Base-by-base conservation (phyloP, 2,329 filamentous ascomycete genomes). In the Bipolaris sorokiniana region DNA sequence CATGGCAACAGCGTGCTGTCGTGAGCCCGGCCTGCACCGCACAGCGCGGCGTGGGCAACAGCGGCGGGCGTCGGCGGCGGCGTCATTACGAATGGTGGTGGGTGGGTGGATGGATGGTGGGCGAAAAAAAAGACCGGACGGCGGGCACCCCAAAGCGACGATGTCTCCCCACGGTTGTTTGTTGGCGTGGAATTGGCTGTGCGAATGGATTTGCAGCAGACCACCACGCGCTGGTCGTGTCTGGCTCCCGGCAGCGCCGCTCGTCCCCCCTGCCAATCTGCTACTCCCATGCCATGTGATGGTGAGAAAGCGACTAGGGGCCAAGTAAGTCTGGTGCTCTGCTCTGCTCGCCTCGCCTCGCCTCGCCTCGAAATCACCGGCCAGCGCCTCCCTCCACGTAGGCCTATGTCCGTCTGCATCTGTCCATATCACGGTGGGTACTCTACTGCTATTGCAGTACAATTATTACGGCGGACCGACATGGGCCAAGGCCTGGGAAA, bases 131-230 rank as follows among this genome's bases (percentile, higher is more conserved):
- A 31, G n/a, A 28, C 26, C 26, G 9, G 26, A 28, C 3, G 26
- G 9, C 7, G 26, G 26, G 26, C 26, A 28, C 2, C 5, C 9
- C n/a, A 52, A 61, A 51, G 59, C 63, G 61, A 66, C 61, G 56
- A 60, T 54, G 54, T 23, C 20, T 59, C 56, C 63, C 56, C 61
- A 62, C 58, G 61, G 48, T 42, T 46, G 56, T 26, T 22, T 26
- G 37, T 44, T 47, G 23, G 54, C 55, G 54, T 54, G 58, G 46
- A 48, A 36, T 38, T 48, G 51, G 37, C 49, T 54, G 62, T 58
- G 63, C 63, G 63, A 65, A 65, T 65, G 51, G 53, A 62, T 61
- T 50, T 51, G 56, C 59, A 58, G 48, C 40, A 56, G 44, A 45
- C 48, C 53, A 54, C 41, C 61, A 66, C 63, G 63, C 56, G 48